These are phyloP conservation scores for Haplosporangium sp. DNA, from an alignment of 371 early-diverging fungal genomes.

Conservation along the genomic window DNA sequence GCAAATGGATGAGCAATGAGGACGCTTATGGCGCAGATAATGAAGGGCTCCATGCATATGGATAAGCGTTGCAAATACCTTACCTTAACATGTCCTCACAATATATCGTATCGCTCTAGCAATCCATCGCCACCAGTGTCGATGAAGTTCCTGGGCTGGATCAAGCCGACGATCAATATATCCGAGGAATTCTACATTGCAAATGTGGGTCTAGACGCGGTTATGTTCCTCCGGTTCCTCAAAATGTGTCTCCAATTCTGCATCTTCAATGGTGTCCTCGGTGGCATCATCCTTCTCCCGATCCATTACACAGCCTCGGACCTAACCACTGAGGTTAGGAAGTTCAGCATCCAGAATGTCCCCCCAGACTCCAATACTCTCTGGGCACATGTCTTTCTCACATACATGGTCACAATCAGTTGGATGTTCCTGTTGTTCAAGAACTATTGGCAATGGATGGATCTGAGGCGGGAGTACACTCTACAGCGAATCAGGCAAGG, in stretches of 20 bases:
- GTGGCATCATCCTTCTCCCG: conserved; percentile 64
- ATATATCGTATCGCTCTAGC: conserved; percentile 11
- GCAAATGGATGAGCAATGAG: no score
- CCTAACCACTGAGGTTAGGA: conserved; percentile 27
- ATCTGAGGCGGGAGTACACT: conserved; percentile 59
- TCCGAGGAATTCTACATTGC: conserved; percentile 62
- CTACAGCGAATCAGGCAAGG: conserved; percentile 52
- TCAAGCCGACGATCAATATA: conserved; percentile 52
- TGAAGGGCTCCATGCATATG: no score
- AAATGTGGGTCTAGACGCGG: conserved; percentile 72
- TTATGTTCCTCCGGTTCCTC: conserved; percentile 73
- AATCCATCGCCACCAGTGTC: conserved; percentile 59
- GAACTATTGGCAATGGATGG: conserved; percentile 67
- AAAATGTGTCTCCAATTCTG: conserved; percentile 72
- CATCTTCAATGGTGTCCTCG: conserved; percentile 57
- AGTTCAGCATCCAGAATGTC: conserved; percentile 61
- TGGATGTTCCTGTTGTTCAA: conserved; percentile 71
- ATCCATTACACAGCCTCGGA: conserved; percentile 60
- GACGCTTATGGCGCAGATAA: no score
- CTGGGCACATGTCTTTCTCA: conserved; percentile 65
- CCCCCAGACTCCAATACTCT: conserved; percentile 54
- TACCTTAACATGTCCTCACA: no score
- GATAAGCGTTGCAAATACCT: no score
- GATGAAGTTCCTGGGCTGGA: conserved; percentile 55
- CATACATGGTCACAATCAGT: conserved; percentile 57